Evolutionary conservation across 2,329 filamentous ascomycete species (phyloP).

Genomic region (Biscogniauxia marginata): DNA sequence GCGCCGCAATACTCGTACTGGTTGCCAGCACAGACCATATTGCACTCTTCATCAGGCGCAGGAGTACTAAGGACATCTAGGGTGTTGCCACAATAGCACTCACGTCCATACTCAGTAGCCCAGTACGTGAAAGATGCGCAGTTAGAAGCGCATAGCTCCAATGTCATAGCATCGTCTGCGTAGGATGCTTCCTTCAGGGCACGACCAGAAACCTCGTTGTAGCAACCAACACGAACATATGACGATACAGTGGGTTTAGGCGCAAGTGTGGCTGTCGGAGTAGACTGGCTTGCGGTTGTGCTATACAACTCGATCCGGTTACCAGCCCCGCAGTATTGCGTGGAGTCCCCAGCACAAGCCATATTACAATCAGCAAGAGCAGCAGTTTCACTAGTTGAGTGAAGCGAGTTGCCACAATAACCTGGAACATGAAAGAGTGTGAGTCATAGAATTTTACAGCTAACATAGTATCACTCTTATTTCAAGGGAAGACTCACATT

Average conservation of each 20-base stretch:
- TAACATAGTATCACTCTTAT: slow-evolving; percentile 34
- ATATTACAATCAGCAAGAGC: slow-evolving; percentile 39
- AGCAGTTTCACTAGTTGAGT: slow-evolving; percentile 31
- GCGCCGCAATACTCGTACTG: slow-evolving; percentile 39
- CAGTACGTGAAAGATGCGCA: slow-evolving; percentile 39
- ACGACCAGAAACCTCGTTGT: slow-evolving; percentile 38
- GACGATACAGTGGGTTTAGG: slow-evolving; percentile 35
- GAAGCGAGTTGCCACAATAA: slow-evolving; percentile 48
- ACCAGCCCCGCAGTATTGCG: slow-evolving; percentile 43
- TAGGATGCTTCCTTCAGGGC: slow-evolving; percentile 36
- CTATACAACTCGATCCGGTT: slow-evolving; percentile 44
- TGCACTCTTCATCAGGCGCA: slow-evolving; percentile 36
- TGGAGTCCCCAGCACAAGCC: slow-evolving; percentile 40
- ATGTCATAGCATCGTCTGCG: slow-evolving; percentile 37
- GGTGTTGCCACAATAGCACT: slow-evolving; percentile 42
- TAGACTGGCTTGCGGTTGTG: slow-evolving; percentile 37
- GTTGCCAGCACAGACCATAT: slow-evolving; percentile 38
- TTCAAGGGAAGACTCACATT: slow-evolving; percentile 41
- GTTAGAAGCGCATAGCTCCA: slow-evolving; percentile 37
- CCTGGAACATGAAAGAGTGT: slow-evolving; percentile 25
- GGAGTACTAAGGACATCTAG: slow-evolving; percentile 32
- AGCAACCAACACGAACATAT: slow-evolving; percentile 40
- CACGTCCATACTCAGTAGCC: slow-evolving; percentile 38
- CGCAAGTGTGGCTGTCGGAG: slow-evolving; percentile 35
- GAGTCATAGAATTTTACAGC: neutral